Evolutionary conservation across 495 filamentous ascomycete genomes (phyloP).

Genomic region (Xylaria grammica): DNA sequence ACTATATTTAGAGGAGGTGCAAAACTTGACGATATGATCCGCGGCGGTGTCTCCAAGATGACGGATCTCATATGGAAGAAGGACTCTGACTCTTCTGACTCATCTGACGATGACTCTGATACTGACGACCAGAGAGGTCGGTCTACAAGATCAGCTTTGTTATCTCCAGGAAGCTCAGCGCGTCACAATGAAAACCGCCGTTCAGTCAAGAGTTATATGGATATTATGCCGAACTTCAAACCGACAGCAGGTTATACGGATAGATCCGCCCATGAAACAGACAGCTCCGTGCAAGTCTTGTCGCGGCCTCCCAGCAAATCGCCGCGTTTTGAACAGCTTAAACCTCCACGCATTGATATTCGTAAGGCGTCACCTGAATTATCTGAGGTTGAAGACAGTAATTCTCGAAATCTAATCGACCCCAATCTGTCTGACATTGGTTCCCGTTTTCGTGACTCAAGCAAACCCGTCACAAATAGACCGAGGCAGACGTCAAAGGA

Average conservation of each 20-base stretch:
- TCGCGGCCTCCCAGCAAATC: constrained; percentile 46
- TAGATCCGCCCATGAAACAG: constrained; percentile 22
- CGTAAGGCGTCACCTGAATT: constrained; percentile 53
- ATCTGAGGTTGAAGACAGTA: constrained; percentile 38
- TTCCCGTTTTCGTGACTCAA: constrained; percentile 28
- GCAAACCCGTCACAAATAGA: background rate
- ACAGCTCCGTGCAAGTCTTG: constrained; percentile 24
- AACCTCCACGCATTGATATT: constrained; percentile 68
- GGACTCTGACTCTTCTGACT: constrained; percentile 42
- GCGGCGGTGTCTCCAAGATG: constrained; percentile 54
- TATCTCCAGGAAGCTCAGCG: constrained; percentile 31
- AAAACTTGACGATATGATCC: constrained; percentile 54
- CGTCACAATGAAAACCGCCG: constrained; percentile 31
- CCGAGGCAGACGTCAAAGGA: constrained; percentile 27
- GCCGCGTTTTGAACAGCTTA: constrained; percentile 59
- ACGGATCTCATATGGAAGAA: constrained; percentile 55
- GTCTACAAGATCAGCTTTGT: constrained; percentile 28
- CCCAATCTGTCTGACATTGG: constrained; percentile 45
- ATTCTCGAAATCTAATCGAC: constrained; percentile 26
- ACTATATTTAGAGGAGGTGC: constrained; percentile 49
- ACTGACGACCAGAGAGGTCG: constrained; percentile 41
- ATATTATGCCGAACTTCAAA: constrained; percentile 48
- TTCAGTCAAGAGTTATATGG: constrained; percentile 41
- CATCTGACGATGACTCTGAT: constrained; percentile 50
- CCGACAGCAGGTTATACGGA: constrained; percentile 24